phyloP scores from a whole-genome alignment of 1,139 yeast species.

The Suhomyces taliae region DNA sequence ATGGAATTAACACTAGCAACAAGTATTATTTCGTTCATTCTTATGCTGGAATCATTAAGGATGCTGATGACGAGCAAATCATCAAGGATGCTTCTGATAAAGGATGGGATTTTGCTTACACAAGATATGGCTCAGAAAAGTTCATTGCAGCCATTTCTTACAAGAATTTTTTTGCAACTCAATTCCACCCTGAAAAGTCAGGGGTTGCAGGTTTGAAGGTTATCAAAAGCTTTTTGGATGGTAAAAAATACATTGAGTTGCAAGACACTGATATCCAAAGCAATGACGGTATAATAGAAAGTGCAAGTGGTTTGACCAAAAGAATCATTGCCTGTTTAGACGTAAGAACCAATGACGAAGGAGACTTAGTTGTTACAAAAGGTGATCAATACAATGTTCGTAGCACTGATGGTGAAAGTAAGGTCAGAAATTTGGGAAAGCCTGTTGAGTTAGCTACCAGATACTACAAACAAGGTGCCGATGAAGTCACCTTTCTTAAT shows the following conservation, averaged over 20 bases:
- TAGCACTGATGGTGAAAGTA: slow-evolving; percentile 46
- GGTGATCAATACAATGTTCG: slow-evolving; percentile 98
- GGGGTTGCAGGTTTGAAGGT: slow-evolving; percentile 85
- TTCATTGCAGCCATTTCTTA: slow-evolving; percentile 82
- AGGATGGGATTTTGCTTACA: slow-evolving; percentile 80
- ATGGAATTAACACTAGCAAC: slow-evolving; percentile 59
- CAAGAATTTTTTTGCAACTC: slow-evolving; percentile 87
- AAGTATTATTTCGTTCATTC: slow-evolving; percentile 95
- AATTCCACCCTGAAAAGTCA: slow-evolving; percentile 96
- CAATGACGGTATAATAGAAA: slow-evolving; percentile 37
- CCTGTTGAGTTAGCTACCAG: slow-evolving; percentile 92
- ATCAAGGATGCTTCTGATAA: slow-evolving; percentile 32
- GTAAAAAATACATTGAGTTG: slow-evolving; percentile 32
- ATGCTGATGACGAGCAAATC: slow-evolving; percentile 23
- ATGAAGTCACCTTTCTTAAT: slow-evolving; percentile 90
- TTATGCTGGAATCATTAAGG: slow-evolving; percentile 66
- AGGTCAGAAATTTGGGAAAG: slow-evolving; percentile 89
- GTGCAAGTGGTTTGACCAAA: slow-evolving; percentile 74
- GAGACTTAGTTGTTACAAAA: slow-evolving; percentile 94
- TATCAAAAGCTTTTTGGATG: slow-evolving; percentile 67
- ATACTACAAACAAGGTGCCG: slow-evolving; percentile 93
- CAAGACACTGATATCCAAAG: slow-evolving; percentile 20
- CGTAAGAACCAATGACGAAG: slow-evolving; percentile 91
- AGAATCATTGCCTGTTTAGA: slow-evolving; percentile 94
- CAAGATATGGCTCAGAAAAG: slow-evolving; percentile 74